These are phyloP conservation scores for Prunus salicina DNA, from an alignment of 306 rosid species.

Conservation along the genomic window DNA sequence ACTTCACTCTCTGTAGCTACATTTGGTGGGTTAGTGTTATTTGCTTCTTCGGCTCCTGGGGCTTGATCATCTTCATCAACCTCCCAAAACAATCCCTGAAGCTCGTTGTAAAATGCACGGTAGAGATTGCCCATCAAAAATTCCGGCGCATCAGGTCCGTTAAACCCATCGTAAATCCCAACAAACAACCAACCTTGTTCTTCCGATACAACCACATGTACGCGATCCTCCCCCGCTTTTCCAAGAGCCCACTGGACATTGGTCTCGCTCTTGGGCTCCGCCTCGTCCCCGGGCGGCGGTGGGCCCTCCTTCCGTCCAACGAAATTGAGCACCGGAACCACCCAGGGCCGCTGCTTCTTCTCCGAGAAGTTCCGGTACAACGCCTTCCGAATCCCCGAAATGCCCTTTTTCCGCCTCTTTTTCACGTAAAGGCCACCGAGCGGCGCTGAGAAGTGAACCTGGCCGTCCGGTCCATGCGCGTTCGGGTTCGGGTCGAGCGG, in stretches of 20 bases:
- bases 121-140: conserved; percentile 84
- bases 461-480: conserved; percentile 15
- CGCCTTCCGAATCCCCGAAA: conserved; percentile 70
- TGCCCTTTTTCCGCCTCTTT: conserved; percentile 62
- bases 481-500: conserved; percentile 54
- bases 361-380: conserved; percentile 61
- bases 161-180: conserved; percentile 87
- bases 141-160: conserved; percentile 90
- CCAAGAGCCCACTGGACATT: conserved; percentile 92
- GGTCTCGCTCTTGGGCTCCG: conserved; percentile 40
- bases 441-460: conserved; percentile 83
- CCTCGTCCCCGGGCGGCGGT: conserved; percentile 37
- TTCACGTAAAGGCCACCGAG: conserved; percentile 58
- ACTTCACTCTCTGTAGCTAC: conserved; percentile 31
- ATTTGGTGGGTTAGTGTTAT: conserved; percentile 18
- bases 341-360: conserved; percentile 90
- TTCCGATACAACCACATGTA: conserved; percentile 85
- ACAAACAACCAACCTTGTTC: conserved; percentile 92
- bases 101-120: conserved; percentile 75
- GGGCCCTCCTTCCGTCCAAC: conserved; percentile 62
- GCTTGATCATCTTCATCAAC: conserved; percentile 41
- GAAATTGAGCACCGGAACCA: conserved; percentile 75
- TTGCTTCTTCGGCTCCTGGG: not conserved
- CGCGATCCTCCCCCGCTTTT: conserved; percentile 94
- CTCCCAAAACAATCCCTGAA: conserved; percentile 88